Percentiles rank a stretch among this genome's conserved stretches.
phyloP scores from a whole-genome alignment of 2,329 filamentous ascomycete genomes.

The Colletotrichum spaethianum region DNA sequence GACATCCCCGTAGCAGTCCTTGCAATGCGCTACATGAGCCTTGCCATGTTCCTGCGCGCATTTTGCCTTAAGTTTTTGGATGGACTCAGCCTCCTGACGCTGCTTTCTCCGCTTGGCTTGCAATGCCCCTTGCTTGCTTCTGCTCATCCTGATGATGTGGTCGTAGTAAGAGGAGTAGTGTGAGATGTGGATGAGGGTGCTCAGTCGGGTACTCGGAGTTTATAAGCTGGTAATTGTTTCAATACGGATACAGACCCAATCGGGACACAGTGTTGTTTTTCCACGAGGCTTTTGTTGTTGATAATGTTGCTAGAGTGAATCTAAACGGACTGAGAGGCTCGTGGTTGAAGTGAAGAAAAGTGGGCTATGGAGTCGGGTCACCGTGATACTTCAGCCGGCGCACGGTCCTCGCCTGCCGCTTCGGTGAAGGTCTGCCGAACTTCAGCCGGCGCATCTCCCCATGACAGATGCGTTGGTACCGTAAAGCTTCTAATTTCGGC shows the following conservation, averaged over 20 bases:
- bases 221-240: neutral
- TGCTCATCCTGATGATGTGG: neutral
- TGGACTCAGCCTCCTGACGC: slow-evolving; percentile 50
- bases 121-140: slow-evolving; percentile 19
- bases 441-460: slow-evolving; percentile 41
- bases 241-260: no score
- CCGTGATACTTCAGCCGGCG: neutral
- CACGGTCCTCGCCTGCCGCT: slow-evolving; percentile 4
- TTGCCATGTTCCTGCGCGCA: slow-evolving; percentile 61
- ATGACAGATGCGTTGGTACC: neutral
- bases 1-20: slow-evolving; percentile 62
- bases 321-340: slow-evolving; percentile 3
- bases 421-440: slow-evolving; percentile 25
- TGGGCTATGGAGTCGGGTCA: neutral
- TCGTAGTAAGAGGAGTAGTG: neutral
- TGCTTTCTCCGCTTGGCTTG: slow-evolving; percentile 28
- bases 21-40: slow-evolving; percentile 60
- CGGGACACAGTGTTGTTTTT: no score
- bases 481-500: neutral
- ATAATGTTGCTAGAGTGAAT: neutral
- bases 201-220: neutral
- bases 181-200: neutral
- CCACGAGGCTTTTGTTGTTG: neutral
- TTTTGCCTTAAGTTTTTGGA: slow-evolving; percentile 58
- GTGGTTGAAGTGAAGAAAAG: slow-evolving; percentile 17